Evolutionary conservation across 169 alveolate species (phyloP).

Genomic region (Cyclospora cayetanensis): DNA sequence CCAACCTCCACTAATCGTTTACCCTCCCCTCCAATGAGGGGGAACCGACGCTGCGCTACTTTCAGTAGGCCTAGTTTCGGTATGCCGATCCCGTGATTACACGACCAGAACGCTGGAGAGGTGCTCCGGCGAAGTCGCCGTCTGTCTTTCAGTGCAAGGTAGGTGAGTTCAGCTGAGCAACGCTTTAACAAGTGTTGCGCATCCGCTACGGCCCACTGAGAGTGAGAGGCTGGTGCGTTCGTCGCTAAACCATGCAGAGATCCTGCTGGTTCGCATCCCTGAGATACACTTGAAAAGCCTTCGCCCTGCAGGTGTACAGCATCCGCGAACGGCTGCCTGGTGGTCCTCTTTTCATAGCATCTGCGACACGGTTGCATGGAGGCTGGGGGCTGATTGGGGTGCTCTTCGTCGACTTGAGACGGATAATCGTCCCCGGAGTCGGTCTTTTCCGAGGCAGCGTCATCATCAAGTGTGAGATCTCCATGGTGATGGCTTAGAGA

Average conservation of each 20-base stretch:
- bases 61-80: neutral
- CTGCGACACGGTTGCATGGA: no score
- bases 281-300: no score
- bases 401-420: neutral
- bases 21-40: neutral
- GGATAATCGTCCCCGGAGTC: neutral
- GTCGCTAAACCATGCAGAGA: slow-evolving; percentile 48
- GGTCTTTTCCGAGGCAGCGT: neutral
- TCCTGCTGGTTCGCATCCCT: no score
- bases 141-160: slow-evolving; percentile 14
- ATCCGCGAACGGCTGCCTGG: neutral
- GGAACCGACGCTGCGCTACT: neutral
- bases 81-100: slow-evolving; percentile 8
- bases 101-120: slow-evolving; percentile 46
- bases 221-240: slow-evolving; percentile 36
- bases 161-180: slow-evolving; percentile 29
- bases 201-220: slow-evolving; percentile 61
- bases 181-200: slow-evolving; percentile 18
- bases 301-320: no score
- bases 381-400: neutral
- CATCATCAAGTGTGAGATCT: neutral
- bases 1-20: neutral
- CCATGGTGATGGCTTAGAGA: neutral
- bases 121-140: slow-evolving; percentile 49
- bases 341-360: slow-evolving; percentile 18